Base-by-base conservation (phyloP, 2,329 filamentous ascomycete species). In the Trichoderma sp. region DNA sequence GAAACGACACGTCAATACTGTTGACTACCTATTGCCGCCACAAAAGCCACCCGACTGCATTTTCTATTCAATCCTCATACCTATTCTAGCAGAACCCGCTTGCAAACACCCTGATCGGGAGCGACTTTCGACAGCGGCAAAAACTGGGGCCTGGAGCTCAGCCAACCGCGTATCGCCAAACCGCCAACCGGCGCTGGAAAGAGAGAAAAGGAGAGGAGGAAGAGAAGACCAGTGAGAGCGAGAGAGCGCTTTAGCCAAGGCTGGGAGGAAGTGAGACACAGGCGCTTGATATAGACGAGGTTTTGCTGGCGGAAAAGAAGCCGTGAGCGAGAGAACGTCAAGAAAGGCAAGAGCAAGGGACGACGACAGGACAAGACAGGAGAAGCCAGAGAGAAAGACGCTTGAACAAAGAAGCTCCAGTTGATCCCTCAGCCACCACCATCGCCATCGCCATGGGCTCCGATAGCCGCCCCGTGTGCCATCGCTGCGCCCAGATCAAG, bases 401-500 rank as follows among this genome's bases (percentile, higher is more conserved):
- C 21, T 24, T 3, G 21, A 24, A 24, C 10, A 9, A 14, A 39
- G 34, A 9, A 30, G 7, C 30, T 39, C 34, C 34, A 4, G 10
- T 9, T 9, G 30, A 30, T 24, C 30, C 2, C 30, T 30, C 7
- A 30, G 30, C 7, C 7, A 14, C 7, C 57, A 9, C 7, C 30
- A 47, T 34, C 41, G 2, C 9, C 47, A 26, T 60, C 61, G 19
- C 59, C 50, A 74, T 74, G 73, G 73, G 72, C 63, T 67, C 70
- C 61, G 72, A 74, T 24, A 71, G 67, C 58, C 69, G 72, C 28
- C 71, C 72, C 26, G 74, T 75, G 21, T 77, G 75, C 67, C 69
- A 73, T 45, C 75, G 75, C 68, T 76, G 75, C 58, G 74, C 74
- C 26, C 72, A 76, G 68, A 77, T 77, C 67, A 77, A 77, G 64